Conservation (phyloP, 371 early-diverging fungal genomes). For the Rhizopus arrhizus region DNA sequence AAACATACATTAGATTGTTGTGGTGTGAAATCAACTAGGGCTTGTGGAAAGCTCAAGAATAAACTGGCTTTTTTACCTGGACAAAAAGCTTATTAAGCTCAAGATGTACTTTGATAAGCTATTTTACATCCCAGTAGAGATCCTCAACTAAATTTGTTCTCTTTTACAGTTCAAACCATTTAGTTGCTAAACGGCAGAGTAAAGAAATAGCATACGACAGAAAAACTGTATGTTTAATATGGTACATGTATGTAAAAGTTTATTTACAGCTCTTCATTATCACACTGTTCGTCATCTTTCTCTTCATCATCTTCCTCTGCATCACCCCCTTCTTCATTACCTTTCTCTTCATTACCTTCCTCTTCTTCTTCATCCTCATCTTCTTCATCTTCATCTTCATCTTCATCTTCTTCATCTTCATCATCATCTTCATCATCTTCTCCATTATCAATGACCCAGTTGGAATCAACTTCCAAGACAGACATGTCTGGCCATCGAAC, state of each 20-base stretch:
- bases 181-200: slow-evolving; percentile 17
- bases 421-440: slow-evolving; percentile 18
- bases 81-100: slow-evolving; percentile 18
- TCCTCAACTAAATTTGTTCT: slow-evolving; percentile 17
- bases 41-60: slow-evolving; percentile 21
- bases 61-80: slow-evolving; percentile 18
- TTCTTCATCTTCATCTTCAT: neutral
- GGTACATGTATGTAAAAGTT: slow-evolving; percentile 15
- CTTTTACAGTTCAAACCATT: slow-evolving; percentile 19
- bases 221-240: slow-evolving; percentile 19
- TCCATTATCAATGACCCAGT: slow-evolving; percentile 14
- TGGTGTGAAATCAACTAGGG: slow-evolving; percentile 15
- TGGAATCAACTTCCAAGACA: slow-evolving; percentile 20
- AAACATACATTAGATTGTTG: slow-evolving; percentile 11
- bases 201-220: slow-evolving; percentile 17
- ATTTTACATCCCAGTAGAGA: slow-evolving; percentile 18
- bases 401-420: neutral
- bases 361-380: neutral
- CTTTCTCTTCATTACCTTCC: neutral
- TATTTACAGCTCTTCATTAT: slow-evolving; percentile 13
- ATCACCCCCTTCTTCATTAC: neutral
- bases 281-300: neutral
- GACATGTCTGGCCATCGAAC: slow-evolving; percentile 15
- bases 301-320: neutral
- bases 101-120: slow-evolving; percentile 18